Evolutionary conservation across 371 early-diverging fungal species (phyloP), one percentile per base, ranked within the genome.

Genomic region (Phascolomyces articulosus): DNA sequence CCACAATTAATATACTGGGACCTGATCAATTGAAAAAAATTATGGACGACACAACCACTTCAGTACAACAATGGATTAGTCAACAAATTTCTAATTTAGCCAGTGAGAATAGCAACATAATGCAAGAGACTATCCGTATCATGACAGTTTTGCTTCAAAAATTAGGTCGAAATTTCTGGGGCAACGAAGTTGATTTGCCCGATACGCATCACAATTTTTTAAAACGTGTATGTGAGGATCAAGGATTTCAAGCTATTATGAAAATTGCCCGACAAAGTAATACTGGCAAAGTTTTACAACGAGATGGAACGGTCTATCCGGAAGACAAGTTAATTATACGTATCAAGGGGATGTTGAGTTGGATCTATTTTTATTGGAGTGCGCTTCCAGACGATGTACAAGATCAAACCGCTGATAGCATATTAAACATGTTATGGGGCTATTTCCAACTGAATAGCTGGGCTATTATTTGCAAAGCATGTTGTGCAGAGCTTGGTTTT

Each of bases 371-470:
- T 0, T 75, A 58, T 23, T 78, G 76, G 77, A 65, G 60, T 4
- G 75, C 83, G 0, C 55, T 80, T 8, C 65, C 67, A 21, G 65
- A 64, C 4, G 63, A 66, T 0, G 40, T 65, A 0, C 69, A 77
- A 51, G 66, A 71, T 2, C 53, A 58, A 40, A 18, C 78, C 1
- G 76, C 79, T 2, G 58, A 69, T 8, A 60, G 61, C 23, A 61
- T 78, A 40, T 40, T 80, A 16, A 73, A 74, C 44, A 68, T 69
- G 7, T 60, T 77, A 26, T 71, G 80, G 59, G 75, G 73, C 0
- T 74, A 76, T 31, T 80, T 80, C 55, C 83, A 83, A 59, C 67
- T 69, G 58, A 60, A 69, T 11, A 66, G 49, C 1, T 78, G 77
- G 79, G 62, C 79, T 6, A 56, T 65, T 1, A 61, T 73, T 60